phyloP scores from a whole-genome alignment of 2,329 filamentous ascomycete genomes.

The Biscogniauxia mediterranea region DNA sequence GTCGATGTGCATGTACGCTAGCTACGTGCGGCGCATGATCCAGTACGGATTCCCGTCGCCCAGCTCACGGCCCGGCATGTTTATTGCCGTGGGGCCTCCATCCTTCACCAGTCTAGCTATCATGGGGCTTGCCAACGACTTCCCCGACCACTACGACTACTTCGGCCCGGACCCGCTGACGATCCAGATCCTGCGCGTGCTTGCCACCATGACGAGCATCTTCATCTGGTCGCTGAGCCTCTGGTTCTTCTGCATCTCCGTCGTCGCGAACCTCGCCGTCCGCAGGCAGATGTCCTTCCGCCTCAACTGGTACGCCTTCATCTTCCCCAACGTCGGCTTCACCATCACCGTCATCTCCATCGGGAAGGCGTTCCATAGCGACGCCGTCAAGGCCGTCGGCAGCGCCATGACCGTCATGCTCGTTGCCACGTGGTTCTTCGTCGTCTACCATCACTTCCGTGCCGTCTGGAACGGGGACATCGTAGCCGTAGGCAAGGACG shows the following conservation, averaged over 20 bases:
- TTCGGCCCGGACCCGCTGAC: conserved; percentile 28
- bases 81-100: conserved; percentile 48
- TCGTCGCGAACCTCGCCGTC: conserved; percentile 28
- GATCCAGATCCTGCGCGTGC: conserved; percentile 34
- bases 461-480: conserved; percentile 52
- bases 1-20: conserved; percentile 42
- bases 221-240: conserved; percentile 49
- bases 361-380: conserved; percentile 51
- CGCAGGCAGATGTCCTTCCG: conserved; percentile 35
- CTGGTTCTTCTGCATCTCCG: conserved; percentile 47
- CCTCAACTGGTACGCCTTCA: conserved; percentile 61
- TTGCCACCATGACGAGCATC: conserved; percentile 41
- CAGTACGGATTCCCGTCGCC: conserved; percentile 41
- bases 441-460: conserved; percentile 46
- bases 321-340: conserved; percentile 65
- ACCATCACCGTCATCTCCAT: conserved; percentile 58
- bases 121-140: conserved; percentile 43
- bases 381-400: conserved; percentile 51
- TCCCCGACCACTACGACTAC: conserved; percentile 23
- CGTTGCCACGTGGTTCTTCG: conserved; percentile 54
- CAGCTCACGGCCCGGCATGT: conserved; percentile 41
- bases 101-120: conserved; percentile 44
- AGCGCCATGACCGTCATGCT: conserved; percentile 56
- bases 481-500: conserved; percentile 59
- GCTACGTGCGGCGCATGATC: conserved; percentile 42